A percentile compares a stretch with the other conserved stretches of the same genome.
phyloP scores from a whole-genome alignment of 1,284 basidiomycete species.

The Mycena sp. region DNA sequence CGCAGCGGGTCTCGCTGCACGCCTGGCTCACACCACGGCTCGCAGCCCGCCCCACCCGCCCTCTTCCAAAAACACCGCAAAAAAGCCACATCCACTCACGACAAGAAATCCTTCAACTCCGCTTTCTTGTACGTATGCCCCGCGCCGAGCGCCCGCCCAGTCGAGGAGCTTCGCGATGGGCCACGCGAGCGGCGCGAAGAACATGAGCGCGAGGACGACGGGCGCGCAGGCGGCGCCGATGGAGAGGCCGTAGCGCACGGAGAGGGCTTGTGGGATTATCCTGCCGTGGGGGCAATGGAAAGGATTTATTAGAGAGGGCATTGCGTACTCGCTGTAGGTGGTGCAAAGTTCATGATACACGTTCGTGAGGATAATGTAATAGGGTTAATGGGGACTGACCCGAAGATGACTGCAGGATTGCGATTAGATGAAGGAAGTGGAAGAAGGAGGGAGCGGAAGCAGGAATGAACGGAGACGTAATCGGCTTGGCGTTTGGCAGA shows the following conservation, averaged over 20 bases:
- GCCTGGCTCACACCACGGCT: slow-evolving; percentile 18
- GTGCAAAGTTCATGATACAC: too few relatives aligned
- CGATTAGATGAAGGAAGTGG: too few relatives aligned
- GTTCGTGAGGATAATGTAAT: too few relatives aligned
- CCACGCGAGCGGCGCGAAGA: slow-evolving; percentile 86
- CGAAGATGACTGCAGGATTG: slow-evolving; percentile 88
- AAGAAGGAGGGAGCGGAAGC: too few relatives aligned
- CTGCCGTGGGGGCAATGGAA: slow-evolving; percentile 45
- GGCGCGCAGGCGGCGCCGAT: slow-evolving; percentile 91
- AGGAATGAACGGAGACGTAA: too few relatives aligned
- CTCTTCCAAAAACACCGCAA: slow-evolving; percentile 88
- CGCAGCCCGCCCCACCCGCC: too few relatives aligned
- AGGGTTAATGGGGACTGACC: too few relatives aligned
- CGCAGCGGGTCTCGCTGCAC: slow-evolving; percentile 61
- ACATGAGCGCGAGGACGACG: slow-evolving; percentile 80
- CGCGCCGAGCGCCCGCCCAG: slow-evolving; percentile 71
- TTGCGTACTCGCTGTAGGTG: too few relatives aligned
- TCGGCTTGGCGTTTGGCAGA: too few relatives aligned
- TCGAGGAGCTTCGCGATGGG: slow-evolving; percentile 91
- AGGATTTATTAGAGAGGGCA: neutral
- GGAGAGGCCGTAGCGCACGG: slow-evolving; percentile 88
- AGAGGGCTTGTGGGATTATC: slow-evolving; percentile 89
- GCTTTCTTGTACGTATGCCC: slow-evolving; percentile 89
- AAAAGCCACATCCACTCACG: slow-evolving; percentile 53
- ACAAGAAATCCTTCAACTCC: slow-evolving; percentile 92